Evolutionary conservation across 306 rosid species (phyloP), one percentile per base, ranked within the genome.

Genomic region (Ochetophila trinervis): DNA sequence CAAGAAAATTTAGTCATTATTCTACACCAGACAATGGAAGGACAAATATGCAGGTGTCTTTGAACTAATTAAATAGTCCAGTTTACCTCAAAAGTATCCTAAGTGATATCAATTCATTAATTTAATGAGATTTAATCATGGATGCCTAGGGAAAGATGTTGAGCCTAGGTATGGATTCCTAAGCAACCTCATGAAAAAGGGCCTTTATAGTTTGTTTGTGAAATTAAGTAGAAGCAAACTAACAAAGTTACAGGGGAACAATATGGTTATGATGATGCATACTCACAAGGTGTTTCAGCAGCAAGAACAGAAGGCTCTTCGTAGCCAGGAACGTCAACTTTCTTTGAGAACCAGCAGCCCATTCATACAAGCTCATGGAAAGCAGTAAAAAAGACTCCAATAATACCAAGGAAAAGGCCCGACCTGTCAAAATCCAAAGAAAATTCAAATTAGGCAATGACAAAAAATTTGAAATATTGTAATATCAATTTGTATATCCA

Each of bases 241-340:
- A 27, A 76, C 49, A 78, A 18, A 63, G 67, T 30, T 56, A 57
- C 61, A 63, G 60, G 70, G 51, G 34, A 42, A 16, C 20, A 50
- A 60, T 58, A 66, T 65, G 61, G 60, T 47, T 55, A 50, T 62
- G 81, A 67, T 58, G 81, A 70, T 58, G 78, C 74, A 66, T 64
- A 84, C 90, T 87, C 76, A 93, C 99, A 93, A 35, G 94, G 96
- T 56, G 99, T 93, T 78, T 68, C 96, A 19, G 97, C 84, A n/a
- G 99, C 90, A 68, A 93, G 99, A 79, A 83, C 55, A 2, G 68
- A 22, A 8, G 94, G 90, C 11, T 93, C 85, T 73, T 90, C 99
- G 23, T 84, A 84, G 37, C 91, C 90, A 4, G 75, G 91, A 7
- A 58, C 37, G 51, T 67, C 52, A 16, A 24, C 61, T 76, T 70